These are phyloP conservation scores for Fragaria iinumae DNA, from an alignment of 306 rosid genomes.

Conservation along the genomic window DNA sequence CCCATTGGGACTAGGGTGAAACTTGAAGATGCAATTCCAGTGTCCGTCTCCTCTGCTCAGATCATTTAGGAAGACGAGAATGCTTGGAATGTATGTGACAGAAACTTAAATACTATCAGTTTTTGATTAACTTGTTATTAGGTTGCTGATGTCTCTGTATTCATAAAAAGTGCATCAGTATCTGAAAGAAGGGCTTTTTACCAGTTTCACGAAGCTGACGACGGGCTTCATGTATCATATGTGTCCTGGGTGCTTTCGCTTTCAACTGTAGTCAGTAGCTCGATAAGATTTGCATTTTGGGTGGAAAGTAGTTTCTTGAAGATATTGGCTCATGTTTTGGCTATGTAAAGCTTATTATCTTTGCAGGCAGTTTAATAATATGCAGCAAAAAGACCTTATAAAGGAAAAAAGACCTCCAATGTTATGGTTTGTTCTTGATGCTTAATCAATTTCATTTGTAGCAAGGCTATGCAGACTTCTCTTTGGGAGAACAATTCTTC, in stretches of 20 bases:
- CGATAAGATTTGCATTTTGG: constrained; percentile 20
- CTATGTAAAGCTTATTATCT: constrained; percentile 35
- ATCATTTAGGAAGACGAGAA: constrained; percentile 39
- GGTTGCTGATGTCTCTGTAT: constrained; percentile 41
- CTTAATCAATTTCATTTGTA: background rate
- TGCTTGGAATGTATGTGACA: constrained; percentile 26
- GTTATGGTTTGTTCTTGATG: background rate
- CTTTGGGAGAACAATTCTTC: background rate
- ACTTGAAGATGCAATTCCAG: constrained; percentile 52
- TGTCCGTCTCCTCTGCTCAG: constrained; percentile 52
- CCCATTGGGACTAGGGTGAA: constrained; percentile 38
- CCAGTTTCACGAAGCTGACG: constrained; percentile 21
- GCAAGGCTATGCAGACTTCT: background rate
- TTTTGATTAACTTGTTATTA: constrained; percentile 34
- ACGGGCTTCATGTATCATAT: constrained; percentile 45
- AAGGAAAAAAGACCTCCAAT: constrained; percentile 15
- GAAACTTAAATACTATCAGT: constrained; percentile 32
- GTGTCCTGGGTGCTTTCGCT: constrained; percentile 31
- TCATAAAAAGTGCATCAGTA: constrained; percentile 21
- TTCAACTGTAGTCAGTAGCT: constrained; percentile 27
- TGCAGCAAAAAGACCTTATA: constrained; percentile 37
- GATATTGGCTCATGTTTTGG: constrained; percentile 24
- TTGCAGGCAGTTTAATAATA: constrained; percentile 41
- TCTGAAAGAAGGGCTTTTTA: constrained; percentile 27
- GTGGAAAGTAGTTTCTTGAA: constrained; percentile 37